Evolutionary conservation across 1,284 basidiomycete genomes (phyloP), one percentile per base, ranked within the genome.

Genomic region (Macrocystidia cucumis): DNA sequence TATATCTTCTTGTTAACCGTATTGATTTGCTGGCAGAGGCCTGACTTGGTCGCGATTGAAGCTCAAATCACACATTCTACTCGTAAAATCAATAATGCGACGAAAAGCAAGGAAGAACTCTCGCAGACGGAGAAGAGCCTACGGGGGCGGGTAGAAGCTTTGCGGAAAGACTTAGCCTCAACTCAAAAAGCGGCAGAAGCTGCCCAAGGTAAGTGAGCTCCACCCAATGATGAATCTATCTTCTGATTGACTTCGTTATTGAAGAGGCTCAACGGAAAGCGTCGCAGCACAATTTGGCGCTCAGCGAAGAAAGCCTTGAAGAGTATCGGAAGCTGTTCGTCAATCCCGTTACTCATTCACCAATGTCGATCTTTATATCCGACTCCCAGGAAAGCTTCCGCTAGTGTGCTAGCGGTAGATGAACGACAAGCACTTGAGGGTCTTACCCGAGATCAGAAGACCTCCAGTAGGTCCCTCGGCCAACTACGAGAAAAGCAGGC

Each of bases 351-450:
- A 25, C 8, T 24, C 23, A 20, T 30, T n/a, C 19, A 14, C 19
- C 13, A n/a, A 23, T 5, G 7, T 18, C 14, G 13, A 32, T 20
- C 11, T 32, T 19, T 13, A 34, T 18, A 8, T 16, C 26, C 19
- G 6, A 18, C 13, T 11, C 22, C 29, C 43, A 91, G 88, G 27
- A 91, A 91, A 65, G 78, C 80, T 0, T 63, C 70, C 16, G 84
- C 91, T 4, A 87, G 80, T 42, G 62, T 83, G 2, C 72, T 84
- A 27, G 91, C 88, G 0, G 79, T 92, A 1, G 73, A 82, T 22
- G 92, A 98, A 55, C 84, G 96, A 1, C 91, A 96, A 53, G 69
- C 80, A 14, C 71, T 96, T 3, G 90, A 93, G 44, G 74, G 75
- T 0, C 68, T 93, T 1, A 69, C 69, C n/a, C 78, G 91, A 40